Base-by-base conservation (phyloP, 2,329 filamentous ascomycete species). In the Pleomassaria siparia region DNA sequence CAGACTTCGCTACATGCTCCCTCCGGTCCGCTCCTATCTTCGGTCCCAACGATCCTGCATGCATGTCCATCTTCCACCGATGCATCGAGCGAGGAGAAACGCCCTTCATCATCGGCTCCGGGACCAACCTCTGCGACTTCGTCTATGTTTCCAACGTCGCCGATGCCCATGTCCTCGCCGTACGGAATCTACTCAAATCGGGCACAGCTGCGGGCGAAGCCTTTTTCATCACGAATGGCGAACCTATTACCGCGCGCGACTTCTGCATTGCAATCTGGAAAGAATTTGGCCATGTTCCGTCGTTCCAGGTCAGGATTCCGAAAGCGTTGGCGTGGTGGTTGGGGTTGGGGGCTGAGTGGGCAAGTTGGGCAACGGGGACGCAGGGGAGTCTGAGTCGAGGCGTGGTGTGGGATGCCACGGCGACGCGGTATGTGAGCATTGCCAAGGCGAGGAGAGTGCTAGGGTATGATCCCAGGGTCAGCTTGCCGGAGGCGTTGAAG, bases 191-290 rank as follows among this genome's bases (percentile, higher is more conserved):
- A 33, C 79, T 94, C 39, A 76, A 78, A 45, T 85, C 83, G 1
- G 72, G 57, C 20, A 72, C 76, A 44, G 84, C 81, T 16, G 77
- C 79, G 0, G 94, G 92, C 49, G 86, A 96, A 70, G 85, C 85
- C 42, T 92, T 97, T 76, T 85, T 96, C 74, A 83, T 97, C 64
- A 94, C 90, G 48, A 97, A 97, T 70, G 89, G 91, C 72, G 78
- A 84, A 58, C 92, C 92, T 4, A 79, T 95, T 16, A 92, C 92
- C 69, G 95, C 96, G 72, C 95, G 94, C 84, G 90, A 95, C 71
- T 88, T 95, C 66, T 83, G 88, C 49, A 81, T 89, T 32, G 83
- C 85, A 30, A 80, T 96, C 39, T 97, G 89, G 89, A 78, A 76
- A 8, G 65, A 76, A 24, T 83, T 83, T 56, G 80, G 74, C 0